Base-by-base conservation (phyloP, 106 monocot species). In the Dioscorea alata region DNA sequence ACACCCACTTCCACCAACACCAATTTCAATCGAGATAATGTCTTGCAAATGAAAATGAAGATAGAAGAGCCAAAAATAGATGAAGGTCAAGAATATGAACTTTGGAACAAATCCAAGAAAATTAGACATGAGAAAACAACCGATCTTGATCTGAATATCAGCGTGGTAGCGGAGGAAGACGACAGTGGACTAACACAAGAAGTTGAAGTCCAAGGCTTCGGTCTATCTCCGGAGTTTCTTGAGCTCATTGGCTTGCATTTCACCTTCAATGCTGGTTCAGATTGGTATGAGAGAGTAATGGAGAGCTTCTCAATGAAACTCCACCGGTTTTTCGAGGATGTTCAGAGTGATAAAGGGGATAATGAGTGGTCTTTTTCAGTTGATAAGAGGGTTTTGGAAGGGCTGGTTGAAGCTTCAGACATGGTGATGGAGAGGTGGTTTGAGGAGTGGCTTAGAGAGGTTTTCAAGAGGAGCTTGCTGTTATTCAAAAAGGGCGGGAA, bases 381-480 rank as follows among this genome's bases (percentile, higher is more conserved):
- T 4, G 85, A 89, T 51, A 56, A 12, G 60, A 69, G 73, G 22
- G 82, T 71, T 65, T 57, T 71, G 35, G 87, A 80, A 60, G 76
- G 75, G 81, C 50, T 92, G 66, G 62, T 65, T n/a, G 65, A 19
- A 9, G 78, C 84, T n/a, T 71, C 82, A 22, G 92, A 82, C 2
- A 76, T 66, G 72, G 87, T 86, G 69, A 19, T 76, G 51, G 85
- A 87, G 68, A 19, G 59, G 50, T 70, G 78, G 66, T 85, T 87
- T 69, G 92, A 89, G 59, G 78, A 59, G 49, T 89, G 97, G 97
- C 78, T 85, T 14, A 74, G 64, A 20, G 85, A 97, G 60, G 86
- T 92, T 71, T 83, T 97, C 67, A 70, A 90, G 77, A 71, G 49
- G 32, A 71, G 79, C 62, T 32, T 83, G 67, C 56, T 34, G 75